Base-by-base conservation (phyloP, 257 asterid genomes). In the Solanum stenotomum region DNA sequence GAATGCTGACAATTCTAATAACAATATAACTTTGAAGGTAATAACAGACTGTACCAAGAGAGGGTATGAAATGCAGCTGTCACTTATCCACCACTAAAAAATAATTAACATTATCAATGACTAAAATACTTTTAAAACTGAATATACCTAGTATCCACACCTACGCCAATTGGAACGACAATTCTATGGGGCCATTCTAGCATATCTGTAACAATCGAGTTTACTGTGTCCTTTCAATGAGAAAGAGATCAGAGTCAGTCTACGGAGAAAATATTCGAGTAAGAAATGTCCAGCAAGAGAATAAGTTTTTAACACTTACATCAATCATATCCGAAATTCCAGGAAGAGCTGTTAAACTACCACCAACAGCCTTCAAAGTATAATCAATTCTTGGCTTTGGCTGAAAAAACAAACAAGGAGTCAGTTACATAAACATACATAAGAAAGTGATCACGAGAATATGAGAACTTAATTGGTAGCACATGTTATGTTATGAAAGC, bases 181-280 rank as follows among this genome's bases (percentile, higher is more conserved):
- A 97, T 97, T 87, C 99, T 91, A 94, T 97, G 99, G 68, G 99
- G 99, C 99, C 99, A 97, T 92, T 96, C 98, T 40, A 97, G 98
- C 97, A 89, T 96, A 91, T 97, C 99, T 25, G 92, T 91, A 87
- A 97, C 95, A 70, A 97, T 96, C 77, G 98, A 90, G 72, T 92
- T 84, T 71, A 97, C 99, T 87, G 99, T 97, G 86, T 97, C 99
- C 99, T 97, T 79, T 42, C 65, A 79, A 67, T 31, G 49, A 86
- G 72, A 71, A 89, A 77, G 68, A 61, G 31, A 79, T 56, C 71
- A 86, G 38, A 10, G 87, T 93, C 92, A 93, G 91, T 84, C 40
- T 87, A 9, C 11, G 83, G 33, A 61, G 14, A 88, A 85, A 12
- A 71, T 7, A 71, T 44, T 86, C 34, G 72, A 72, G 56, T 61